phyloP scores from a whole-genome alignment of 2,329 filamentous ascomycete species.

The Penicillium sp. region DNA sequence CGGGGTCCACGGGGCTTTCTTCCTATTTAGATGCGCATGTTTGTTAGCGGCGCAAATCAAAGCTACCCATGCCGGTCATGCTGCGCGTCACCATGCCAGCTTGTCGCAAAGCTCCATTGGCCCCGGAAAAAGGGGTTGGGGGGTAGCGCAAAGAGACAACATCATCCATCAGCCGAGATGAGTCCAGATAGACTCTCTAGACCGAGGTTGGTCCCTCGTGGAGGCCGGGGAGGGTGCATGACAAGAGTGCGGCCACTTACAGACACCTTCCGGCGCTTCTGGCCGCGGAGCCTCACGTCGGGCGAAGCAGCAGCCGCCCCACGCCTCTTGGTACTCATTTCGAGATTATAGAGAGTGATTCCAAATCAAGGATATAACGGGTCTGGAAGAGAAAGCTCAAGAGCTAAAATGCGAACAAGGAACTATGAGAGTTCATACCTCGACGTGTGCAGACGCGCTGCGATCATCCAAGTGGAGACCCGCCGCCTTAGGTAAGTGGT shows the following conservation, averaged over 20 bases:
- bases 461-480: constrained; percentile 20
- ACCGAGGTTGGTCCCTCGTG: constrained; percentile 5
- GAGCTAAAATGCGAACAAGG: neutral
- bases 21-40: constrained; percentile 23
- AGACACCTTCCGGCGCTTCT: constrained; percentile 65
- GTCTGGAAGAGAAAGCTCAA: neutral
- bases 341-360: constrained; percentile 4
- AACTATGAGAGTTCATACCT: constrained; percentile 24
- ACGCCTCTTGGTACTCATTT: constrained; percentile 62
- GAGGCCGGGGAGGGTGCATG: neutral
- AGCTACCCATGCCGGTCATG: neutral
- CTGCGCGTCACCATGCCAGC: constrained; percentile 7
- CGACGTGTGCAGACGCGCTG: constrained; percentile 29
- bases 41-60: constrained; percentile 15
- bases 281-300: constrained; percentile 59
- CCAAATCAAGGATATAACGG: neutral
- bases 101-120: constrained; percentile 14
- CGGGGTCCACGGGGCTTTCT: constrained; percentile 26
- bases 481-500: constrained; percentile 25
- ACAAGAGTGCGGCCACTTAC: constrained; percentile 53
- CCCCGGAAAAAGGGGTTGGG: neutral
- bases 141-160: neutral
- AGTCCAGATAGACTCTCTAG: neutral
- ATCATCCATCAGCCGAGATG: neutral
- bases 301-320: constrained; percentile 55